Base-by-base conservation (phyloP, 306 rosid species). In the Casuarina equisetifolia region DNA sequence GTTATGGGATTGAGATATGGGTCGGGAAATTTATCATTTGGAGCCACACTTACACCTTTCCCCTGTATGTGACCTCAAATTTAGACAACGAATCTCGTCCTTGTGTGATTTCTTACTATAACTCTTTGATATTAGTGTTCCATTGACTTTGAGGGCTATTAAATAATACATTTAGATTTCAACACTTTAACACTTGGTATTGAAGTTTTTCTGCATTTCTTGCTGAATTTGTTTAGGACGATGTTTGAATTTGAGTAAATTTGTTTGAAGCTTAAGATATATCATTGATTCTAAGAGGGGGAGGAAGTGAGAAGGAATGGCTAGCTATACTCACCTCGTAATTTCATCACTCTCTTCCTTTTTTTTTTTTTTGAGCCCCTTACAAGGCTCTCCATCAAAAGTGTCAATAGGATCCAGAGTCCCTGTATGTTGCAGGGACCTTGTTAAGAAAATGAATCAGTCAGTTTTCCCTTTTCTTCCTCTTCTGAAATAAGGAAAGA, bases 1-100 rank as follows among this genome's bases (percentile, higher is more conserved):
- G 78, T 85, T 74, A 78, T 92, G 88, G 97, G 99, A 73, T 83
- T 95, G 87, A 88, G 97, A 95, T 95, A 92, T 71, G 97, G 97
- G 82, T 85, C 99, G 0, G 84, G 81, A 80, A 92, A 88, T 86
- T 82, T 91, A 71, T 92, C 98, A 25, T 59, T 79, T 84, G 97
- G 99, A 72, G 89, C 87, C 69, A 90, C 94, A 69, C 69, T 86
- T 79, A 45, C 57, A 90, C 99, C 98, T 64, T 87, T 92, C 68
- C 81, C 86, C 73, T 53, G 99, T 95, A 89, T 50, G 95, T 83
- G 69, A 53, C 70, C 74, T 36, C 51, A 43, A 71, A 64, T 76
- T 66, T 61, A 20, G 44, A 76, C 50, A 3, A 71, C 39, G 73
- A 78, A 58, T 74, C 71, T 72, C 61, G 52, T 67, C 4, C n/a